Percentiles rank a stretch among this genome's conserved stretches.
phyloP scores from a whole-genome alignment of 345 rosid species.

The Rubroshorea leprosula region DNA sequence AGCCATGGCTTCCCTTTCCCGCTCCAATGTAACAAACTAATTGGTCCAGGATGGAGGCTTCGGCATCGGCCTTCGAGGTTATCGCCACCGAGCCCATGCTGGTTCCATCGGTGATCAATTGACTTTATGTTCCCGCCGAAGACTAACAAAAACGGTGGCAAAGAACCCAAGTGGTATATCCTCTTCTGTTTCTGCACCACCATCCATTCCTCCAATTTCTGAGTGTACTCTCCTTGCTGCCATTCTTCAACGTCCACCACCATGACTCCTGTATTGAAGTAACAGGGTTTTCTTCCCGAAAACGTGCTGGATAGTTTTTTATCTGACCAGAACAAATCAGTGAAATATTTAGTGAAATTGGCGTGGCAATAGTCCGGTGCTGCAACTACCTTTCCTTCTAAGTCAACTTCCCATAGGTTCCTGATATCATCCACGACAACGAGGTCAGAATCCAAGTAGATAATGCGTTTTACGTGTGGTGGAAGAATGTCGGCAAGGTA shows the following conservation, averaged over 20 bases:
- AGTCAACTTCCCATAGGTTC: conserved; percentile 44
- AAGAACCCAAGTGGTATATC: conserved; percentile 47
- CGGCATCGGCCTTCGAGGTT: conserved; percentile 44
- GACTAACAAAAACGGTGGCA: conserved; percentile 49
- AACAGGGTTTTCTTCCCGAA: conserved; percentile 31
- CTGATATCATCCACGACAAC: conserved; percentile 42
- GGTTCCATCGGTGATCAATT: conserved; percentile 52
- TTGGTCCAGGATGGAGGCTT: conserved; percentile 45
- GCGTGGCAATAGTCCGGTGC: conserved; percentile 51
- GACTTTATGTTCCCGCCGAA: conserved; percentile 48
- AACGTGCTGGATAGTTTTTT: conserved; percentile 25
- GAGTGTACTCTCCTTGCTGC: conserved; percentile 41
- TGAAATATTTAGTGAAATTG: conserved; percentile 39
- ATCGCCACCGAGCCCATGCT: conserved; percentile 52
- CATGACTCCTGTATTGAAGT: conserved; percentile 54
- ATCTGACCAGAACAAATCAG: conserved; percentile 38
- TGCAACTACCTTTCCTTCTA: conserved; percentile 38
- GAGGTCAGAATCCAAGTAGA: conserved; percentile 47
- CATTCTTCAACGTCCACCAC: conserved; percentile 41
- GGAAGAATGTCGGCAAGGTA: conserved; percentile 43
- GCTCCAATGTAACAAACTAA: conserved; percentile 57
- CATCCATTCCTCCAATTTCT: conserved; percentile 49
- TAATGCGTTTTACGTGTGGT: conserved; percentile 24
- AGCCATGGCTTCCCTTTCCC: conserved; percentile 60
- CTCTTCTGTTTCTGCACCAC: conserved; percentile 46